Base-by-base conservation (phyloP, 179 eudicot species). In the Corrigiola litoralis region DNA sequence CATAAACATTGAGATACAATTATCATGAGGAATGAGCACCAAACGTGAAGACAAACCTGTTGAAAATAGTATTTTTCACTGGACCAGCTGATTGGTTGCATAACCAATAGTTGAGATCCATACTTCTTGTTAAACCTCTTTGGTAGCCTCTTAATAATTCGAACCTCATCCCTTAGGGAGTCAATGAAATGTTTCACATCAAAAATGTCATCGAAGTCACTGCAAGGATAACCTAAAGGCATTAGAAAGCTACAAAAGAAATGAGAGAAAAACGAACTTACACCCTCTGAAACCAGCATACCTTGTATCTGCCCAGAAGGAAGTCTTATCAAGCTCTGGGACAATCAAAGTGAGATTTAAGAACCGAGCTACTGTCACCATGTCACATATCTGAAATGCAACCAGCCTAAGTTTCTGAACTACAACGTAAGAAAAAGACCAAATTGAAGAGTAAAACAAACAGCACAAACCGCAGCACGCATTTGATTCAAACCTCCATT, bases 291-390 rank as follows among this genome's bases (percentile, higher is more conserved):
- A 68, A 32, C 42, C 49, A 58, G 52, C 40, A 32, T 83, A 92
- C 99, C 99, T 94, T 37, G 91, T 84, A 75, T 94, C 99, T 50
- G 99, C 94, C 99, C 99, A 94, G 77, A 94, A 94, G 13, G 99
- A 94, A 32, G 87, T 82, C 85, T 94, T 94, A 75, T 94, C 99
- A 78, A 94, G 96, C 79, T 94, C 90, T 33, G 99, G 99, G 76
- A 94, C 89, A 67, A 94, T 84, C 78, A 94, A 81, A 60, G 97
- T 94, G 55, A 90, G 96, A 71, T 94, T 94, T 69, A 94, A 74
- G 62, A 86, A 88, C 66, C 97, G 89, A 73, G 99, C 95, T 64
- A 94, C 80, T 34, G 96, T 74, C 47, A 94, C 99, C 99, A 94
- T 94, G 80, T 94, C 97, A 59, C 99, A 94, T 50, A 94, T 94